These are phyloP conservation scores for Trichocladium antarcticum DNA, from an alignment of 495 filamentous ascomycete genomes.

Conservation along the genomic window DNA sequence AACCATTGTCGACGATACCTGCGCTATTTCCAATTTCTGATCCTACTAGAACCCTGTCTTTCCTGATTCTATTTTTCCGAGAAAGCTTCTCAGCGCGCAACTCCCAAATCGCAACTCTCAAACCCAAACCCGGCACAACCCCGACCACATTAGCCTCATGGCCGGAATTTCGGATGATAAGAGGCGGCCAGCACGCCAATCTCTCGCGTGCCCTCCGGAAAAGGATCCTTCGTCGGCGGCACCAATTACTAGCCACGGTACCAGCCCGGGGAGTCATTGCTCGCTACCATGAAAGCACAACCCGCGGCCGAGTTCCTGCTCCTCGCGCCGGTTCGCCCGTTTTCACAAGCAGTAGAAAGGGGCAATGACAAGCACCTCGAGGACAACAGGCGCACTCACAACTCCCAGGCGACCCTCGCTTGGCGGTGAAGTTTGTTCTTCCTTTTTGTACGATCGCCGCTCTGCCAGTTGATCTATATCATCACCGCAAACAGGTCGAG, in stretches of 20 bases:
- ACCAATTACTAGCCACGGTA: constrained; percentile 20
- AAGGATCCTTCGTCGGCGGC: constrained; percentile 12
- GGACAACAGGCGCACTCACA: constrained; percentile 11
- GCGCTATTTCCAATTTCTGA: no score
- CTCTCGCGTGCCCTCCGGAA: neutral
- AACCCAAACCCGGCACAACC: no score
- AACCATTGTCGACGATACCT: no score
- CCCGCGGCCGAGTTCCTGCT: constrained; percentile 23
- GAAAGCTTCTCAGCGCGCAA: no score
- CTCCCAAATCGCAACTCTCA: no score
- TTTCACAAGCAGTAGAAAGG: constrained; percentile 20
- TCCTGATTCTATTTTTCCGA: no score
- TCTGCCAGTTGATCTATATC: constrained; percentile 31
- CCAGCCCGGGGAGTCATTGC: constrained; percentile 23
- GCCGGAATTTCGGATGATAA: constrained; percentile 18
- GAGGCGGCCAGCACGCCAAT: constrained; percentile 4
- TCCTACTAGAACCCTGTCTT: no score
- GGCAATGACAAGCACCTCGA: constrained; percentile 9
- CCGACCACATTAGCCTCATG: no score
- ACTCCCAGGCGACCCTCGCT: constrained; percentile 21
- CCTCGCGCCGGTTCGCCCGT: constrained; percentile 14
- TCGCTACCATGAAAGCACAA: constrained; percentile 22
- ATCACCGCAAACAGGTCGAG: constrained; percentile 26
- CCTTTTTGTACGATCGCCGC: constrained; percentile 14
- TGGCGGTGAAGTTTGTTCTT: no score